These are phyloP conservation scores for Ogataea nonfermentans DNA, from an alignment of 805 yeast genomes.

Conservation along the genomic window DNA sequence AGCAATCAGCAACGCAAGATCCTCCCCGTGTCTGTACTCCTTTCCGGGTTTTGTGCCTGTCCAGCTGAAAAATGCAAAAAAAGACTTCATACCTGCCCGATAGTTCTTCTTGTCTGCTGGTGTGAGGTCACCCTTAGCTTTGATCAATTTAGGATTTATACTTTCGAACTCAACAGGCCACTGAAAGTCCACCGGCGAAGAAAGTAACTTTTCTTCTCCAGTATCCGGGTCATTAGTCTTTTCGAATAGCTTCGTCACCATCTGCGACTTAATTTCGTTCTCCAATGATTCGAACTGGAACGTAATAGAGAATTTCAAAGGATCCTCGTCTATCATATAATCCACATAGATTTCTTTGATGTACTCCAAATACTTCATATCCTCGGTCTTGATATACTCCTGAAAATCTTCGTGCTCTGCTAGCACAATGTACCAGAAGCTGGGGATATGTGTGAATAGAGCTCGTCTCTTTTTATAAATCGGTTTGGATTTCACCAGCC, in stretches of 20 bases:
- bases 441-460: constrained; percentile 54
- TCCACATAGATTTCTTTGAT: constrained; percentile 63
- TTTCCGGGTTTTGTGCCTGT: constrained; percentile 75
- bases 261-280: constrained; percentile 53
- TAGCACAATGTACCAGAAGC: constrained; percentile 84
- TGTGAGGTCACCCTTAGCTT: constrained; percentile 38
- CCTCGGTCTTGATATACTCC: constrained; percentile 74
- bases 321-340: constrained; percentile 43
- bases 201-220: constrained; percentile 54
- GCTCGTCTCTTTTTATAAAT: constrained; percentile 57
- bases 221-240: constrained; percentile 43
- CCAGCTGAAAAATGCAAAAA: constrained; percentile 87
- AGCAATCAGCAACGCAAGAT: constrained; percentile 63
- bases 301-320: constrained; percentile 54
- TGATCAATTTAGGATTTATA: constrained; percentile 54
- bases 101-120: constrained; percentile 57
- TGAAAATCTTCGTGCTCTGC: constrained; percentile 84
- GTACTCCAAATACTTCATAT: constrained; percentile 69
- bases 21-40: constrained; percentile 78
- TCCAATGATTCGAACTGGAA: constrained; percentile 52
- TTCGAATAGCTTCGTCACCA: constrained; percentile 58
- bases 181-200: constrained; percentile 51
- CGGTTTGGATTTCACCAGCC: constrained; percentile 52
- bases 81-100: constrained; percentile 72
- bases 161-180: constrained; percentile 70